Base-by-base conservation (phyloP, 2,329 filamentous ascomycete genomes). In the Venturia effusa region DNA sequence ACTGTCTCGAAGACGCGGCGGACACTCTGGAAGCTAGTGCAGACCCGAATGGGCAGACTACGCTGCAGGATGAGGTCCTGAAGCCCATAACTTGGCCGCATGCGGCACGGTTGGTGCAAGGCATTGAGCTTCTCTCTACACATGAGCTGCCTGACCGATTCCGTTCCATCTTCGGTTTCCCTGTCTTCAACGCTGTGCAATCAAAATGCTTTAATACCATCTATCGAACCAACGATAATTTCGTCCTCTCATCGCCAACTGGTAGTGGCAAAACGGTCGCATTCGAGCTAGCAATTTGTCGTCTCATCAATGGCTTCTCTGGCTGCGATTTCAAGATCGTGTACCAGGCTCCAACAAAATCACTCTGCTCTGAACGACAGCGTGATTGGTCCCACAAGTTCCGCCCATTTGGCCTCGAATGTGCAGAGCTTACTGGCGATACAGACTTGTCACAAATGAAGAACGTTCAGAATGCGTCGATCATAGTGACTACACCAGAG, bases 401-500 rank as follows among this genome's bases (percentile, higher is more conserved):
- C 70, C 79, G 78, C 30, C 77, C 82, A 17, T 76, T 94, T 65
- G 85, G 84, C 24, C 75, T 94, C 17, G 79, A 83, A 65, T 90
- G 88, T 71, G 86, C 86, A 3, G 90, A 94, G 72, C 80, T 95
- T 64, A 96, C 91, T 3, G 90, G 91, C 0, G 91, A 95, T 71
- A 92, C 89, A 0, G 86, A 89, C 43, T 79, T 82, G 61, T 75
- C 77, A 5, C 85, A 92, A 68, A 79, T 92, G 65, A 80, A 80
- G 27, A 84, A 82, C 63, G 87, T 93, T 6, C 86, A 90, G 66
- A 84, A 80, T 68, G 90, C 90, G 3, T 87, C 86, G 59, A 89
- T 96, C 67, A 93, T 96, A 68, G 82, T 95, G 66, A 94, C 91
- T 0, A 96, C 90, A 0, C 90, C 91, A 0, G 90, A 96, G 74